Evolutionary conservation across 805 yeast species (phyloP), one percentile per base, ranked within the genome.

Genomic region (Kazachstania viticola): DNA sequence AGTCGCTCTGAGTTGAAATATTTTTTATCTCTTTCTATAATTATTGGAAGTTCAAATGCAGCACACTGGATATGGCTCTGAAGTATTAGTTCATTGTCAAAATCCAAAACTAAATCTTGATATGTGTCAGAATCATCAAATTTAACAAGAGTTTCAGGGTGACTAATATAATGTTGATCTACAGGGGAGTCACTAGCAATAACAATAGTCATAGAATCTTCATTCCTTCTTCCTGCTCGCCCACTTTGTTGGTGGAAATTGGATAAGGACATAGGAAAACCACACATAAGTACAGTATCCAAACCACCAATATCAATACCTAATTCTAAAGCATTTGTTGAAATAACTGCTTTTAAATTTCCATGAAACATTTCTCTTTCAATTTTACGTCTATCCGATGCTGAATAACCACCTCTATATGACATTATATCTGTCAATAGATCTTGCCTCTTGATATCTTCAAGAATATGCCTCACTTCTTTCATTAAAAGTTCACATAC

Each of bases 211-310:
- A 91, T 57, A 4, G 95, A 83, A 29, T 91, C 96, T 33, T 71
- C 70, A 32, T 69, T 72, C 41, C 95, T 73, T 52, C 99, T 67
- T 13, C 99, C 99, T 0, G 95, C 97, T 48, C 99, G 68, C 23
- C 99, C 99, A 61, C 91, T 79, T 49, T 91, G 98, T 56, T 91
- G 99, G 45, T 87, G 83, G 49, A 91, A 71, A 39, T 84, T 84
- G 30, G 93, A 76, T 37, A 85, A 67, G 32, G 94, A 80, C 14
- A 74, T 61, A 0, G 99, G 99, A 40, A 91, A 91, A 0, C 97
- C 97, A 48, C 94, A 83, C 60, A 85, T 74, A 2, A 91, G 58
- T 0, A 87, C 97, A 1, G 94, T 85, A 55, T 91, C 98, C 29
- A 91, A 61, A 11, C 79, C 81, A 30, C 97, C 94, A 39, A 91